Conservation (phyloP, 2,329 filamentous ascomycete species). For the Clonostachys rhizophaga region DNA sequence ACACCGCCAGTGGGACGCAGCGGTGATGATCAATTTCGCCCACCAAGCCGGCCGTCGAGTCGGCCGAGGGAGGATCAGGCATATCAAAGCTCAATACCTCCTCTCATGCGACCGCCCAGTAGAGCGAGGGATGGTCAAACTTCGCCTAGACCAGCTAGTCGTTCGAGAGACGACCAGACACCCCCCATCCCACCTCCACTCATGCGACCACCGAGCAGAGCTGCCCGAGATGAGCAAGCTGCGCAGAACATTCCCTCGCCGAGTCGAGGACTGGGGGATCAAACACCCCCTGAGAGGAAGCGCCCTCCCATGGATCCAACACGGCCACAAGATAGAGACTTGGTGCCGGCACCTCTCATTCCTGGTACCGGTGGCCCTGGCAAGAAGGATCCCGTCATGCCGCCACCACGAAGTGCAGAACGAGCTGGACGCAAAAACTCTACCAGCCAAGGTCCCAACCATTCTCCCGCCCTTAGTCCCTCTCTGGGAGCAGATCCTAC, state of each 20-base stretch:
- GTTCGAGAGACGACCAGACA: conserved; percentile 3
- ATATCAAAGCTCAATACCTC: too few species aligned
- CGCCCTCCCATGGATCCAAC: conserved; percentile 62
- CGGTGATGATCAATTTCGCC: neutral
- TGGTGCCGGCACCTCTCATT: conserved; percentile 54
- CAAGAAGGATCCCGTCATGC: conserved; percentile 36
- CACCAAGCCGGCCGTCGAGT: neutral
- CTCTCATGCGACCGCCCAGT: too few species aligned
- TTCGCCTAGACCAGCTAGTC: neutral
- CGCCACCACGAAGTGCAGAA: conserved; percentile 46
- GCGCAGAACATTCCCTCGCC: neutral
- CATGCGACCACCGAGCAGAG: neutral
- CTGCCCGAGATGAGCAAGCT: neutral
- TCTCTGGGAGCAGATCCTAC: too few species aligned
- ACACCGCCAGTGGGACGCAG: too few species aligned
- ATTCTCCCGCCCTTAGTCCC: too few species aligned
- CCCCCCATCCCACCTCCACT: conserved; percentile 17
- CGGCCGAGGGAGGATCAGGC: conserved; percentile 1
- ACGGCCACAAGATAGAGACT: conserved; percentile 46
- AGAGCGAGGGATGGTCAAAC: neutral
- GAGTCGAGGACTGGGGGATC: conserved; percentile 17
- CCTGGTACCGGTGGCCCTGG: conserved; percentile 31
- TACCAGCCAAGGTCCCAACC: too few species aligned
- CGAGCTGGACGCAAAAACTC: conserved; percentile 12
- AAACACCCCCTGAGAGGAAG: conserved; percentile 56